Conservation (phyloP, 192 early-diverging fungal species). For the Backusella psychrophila region DNA sequence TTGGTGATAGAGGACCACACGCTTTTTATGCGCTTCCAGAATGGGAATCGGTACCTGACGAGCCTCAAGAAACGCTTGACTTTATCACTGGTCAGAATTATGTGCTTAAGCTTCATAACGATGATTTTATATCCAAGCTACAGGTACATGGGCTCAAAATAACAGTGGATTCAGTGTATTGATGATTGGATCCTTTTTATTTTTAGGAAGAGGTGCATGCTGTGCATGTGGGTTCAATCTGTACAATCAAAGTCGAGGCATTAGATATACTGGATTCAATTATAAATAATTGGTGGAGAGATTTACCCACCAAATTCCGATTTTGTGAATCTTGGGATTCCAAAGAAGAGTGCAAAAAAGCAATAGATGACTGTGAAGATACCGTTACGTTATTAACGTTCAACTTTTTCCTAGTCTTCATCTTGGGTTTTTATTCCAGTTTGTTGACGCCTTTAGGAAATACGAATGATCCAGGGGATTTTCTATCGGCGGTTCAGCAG, state of each 20-base stretch:
- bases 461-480: neutral
- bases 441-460: neutral
- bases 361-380: neutral
- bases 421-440: neutral
- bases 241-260: neutral
- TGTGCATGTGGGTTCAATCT: neutral
- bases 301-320: neutral
- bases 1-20: neutral
- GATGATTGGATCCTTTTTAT: neutral
- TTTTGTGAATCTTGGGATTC: neutral
- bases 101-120: neutral
- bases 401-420: neutral
- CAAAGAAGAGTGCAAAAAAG: neutral
- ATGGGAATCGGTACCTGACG: neutral
- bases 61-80: neutral
- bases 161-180: neutral
- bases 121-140: neutral
- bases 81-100: neutral
- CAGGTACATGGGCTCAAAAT: neutral
- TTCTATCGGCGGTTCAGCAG: neutral
- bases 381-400: neutral
- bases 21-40: neutral
- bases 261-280: neutral
- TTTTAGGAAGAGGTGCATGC: neutral
- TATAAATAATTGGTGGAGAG: neutral